Evolutionary conservation across 495 filamentous ascomycete species (phyloP), one percentile per base, ranked within the genome.

Genomic region (Lasiosphaeria hispida): DNA sequence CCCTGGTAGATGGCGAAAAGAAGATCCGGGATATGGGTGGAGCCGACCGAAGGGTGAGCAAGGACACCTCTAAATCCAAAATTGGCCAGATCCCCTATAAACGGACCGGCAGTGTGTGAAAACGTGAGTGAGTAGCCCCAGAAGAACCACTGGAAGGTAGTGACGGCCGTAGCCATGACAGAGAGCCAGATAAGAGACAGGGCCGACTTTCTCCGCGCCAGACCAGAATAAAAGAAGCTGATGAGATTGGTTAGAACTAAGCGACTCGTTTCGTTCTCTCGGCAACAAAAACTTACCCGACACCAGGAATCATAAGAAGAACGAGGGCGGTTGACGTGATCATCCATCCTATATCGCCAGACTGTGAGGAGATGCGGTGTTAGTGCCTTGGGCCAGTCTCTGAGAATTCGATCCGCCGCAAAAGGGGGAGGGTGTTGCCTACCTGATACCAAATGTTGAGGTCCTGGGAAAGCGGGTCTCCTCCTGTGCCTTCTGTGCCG

Each of bases 101-200:
- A 97, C 35, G 73, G 83, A 37, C 89, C 88, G 8, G 90, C 92
- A 2, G 81, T 75, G 69, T 95, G 89, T n/a, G 90, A 95, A 75
- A 96, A 97, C 37, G 91, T 84, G 34, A 97, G 77, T 4, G 90
- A 95, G 70, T 92, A 97, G 35, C 93, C 93, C 93, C 92, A 97
- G 81, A 97, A 96, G 79, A 96, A 97, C 92, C 93, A 97, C 73
- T 97, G 92, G 75, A 97, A 95, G 17, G 85, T 87, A 9, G 91
- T 86, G 44, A 97, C 88, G 17, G 88, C 93, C 17, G 87, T 84
- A 15, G 91, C 86, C 90, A 96, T 96, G 68, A 97, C 81, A 18
- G 91, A 96, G 23, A 96, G 85, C 92, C 92, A 96, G 73, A 97
- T 90, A 59, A 97, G 77, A 6, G 91, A 96, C 38, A 97, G 80